These are phyloP conservation scores for Coniochaeta ligniaria DNA, from an alignment of 2,329 filamentous ascomycete genomes.

Conservation along the genomic window DNA sequence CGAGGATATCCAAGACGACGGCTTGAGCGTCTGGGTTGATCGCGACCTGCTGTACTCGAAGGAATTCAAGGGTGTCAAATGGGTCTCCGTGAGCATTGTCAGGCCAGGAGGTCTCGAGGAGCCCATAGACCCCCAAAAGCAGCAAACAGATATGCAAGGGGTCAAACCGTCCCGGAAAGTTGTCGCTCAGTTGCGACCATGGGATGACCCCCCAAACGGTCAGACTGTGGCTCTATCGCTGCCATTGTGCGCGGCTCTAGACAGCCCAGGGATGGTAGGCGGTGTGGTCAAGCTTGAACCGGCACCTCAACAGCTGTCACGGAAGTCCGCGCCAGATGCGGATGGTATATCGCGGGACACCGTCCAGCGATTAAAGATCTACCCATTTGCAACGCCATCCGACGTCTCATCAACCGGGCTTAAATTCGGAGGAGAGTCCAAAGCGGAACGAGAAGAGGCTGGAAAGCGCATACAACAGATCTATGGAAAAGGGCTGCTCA, in stretches of 20 bases:
- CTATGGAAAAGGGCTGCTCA: slow-evolving; percentile 65
- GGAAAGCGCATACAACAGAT: slow-evolving; percentile 63
- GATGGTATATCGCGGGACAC: slow-evolving; percentile 30
- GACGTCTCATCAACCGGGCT: slow-evolving; percentile 57
- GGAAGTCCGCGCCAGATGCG: slow-evolving; percentile 43
- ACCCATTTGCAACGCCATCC: slow-evolving; percentile 61
- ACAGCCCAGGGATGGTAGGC: slow-evolving; percentile 67
- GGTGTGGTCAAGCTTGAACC: slow-evolving; percentile 83
- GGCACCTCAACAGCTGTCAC: slow-evolving; percentile 64
- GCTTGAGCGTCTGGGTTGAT: slow-evolving; percentile 78
- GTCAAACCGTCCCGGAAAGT: slow-evolving; percentile 57
- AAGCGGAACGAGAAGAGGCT: slow-evolving; percentile 72
- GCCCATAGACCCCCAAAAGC: slow-evolving; percentile 60
- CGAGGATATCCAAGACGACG: slow-evolving; percentile 46
- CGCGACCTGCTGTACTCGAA: slow-evolving; percentile 65
- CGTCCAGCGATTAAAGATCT: slow-evolving; percentile 60
- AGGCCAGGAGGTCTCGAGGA: slow-evolving; percentile 71
- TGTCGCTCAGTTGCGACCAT: slow-evolving; percentile 66
- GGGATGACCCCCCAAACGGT: slow-evolving; percentile 82
- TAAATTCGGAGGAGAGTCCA: slow-evolving; percentile 82
- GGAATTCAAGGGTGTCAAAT: slow-evolving; percentile 68
- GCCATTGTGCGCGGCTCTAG: slow-evolving; percentile 66
- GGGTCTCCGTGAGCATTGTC: slow-evolving; percentile 78
- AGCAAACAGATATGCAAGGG: slow-evolving; percentile 45
- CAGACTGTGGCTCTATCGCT: slow-evolving; percentile 75